A percentile compares a stretch with the other conserved stretches of the same genome.
Evolutionary conservation across 73 alveolate genomes (phyloP).

Genomic region (Paramecium sonneborni): DNA sequence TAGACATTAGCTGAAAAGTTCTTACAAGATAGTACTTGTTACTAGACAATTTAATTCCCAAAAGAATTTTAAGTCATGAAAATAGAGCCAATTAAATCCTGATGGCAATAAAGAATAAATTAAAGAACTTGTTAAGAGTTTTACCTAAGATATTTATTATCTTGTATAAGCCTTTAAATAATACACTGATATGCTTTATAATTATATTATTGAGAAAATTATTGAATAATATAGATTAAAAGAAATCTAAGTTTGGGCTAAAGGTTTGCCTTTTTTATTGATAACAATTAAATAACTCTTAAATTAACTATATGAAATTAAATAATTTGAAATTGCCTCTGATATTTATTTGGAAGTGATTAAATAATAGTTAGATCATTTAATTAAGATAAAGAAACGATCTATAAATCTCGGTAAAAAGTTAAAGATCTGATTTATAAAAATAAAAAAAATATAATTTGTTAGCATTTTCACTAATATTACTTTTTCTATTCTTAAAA

Average conservation of each 20-base stretch:
- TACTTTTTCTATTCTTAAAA: too few relatives aligned
- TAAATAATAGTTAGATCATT: background rate
- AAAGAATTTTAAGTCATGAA: background rate
- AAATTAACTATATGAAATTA: background rate
- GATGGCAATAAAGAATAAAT: background rate
- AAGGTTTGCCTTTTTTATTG: background rate
- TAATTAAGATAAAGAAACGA: background rate
- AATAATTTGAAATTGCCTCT: background rate
- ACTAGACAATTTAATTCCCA: background rate
- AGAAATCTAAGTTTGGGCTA: constrained; percentile 6
- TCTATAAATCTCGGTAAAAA: background rate
- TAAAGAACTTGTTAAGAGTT: background rate
- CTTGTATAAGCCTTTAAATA: background rate
- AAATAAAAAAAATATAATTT: too few relatives aligned
- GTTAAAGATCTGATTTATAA: background rate
- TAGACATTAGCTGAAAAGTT: background rate
- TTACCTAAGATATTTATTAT: constrained; percentile 18
- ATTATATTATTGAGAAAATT: background rate
- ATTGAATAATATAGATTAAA: background rate
- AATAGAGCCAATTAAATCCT: background rate
- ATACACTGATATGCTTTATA: background rate
- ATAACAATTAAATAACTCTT: background rate
- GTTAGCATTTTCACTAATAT: too few relatives aligned
- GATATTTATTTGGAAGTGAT: background rate
- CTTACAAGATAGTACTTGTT: background rate